These are phyloP conservation scores for Tolypocladium paradoxum DNA, from an alignment of 2,329 filamentous ascomycete genomes.

Conservation along the genomic window DNA sequence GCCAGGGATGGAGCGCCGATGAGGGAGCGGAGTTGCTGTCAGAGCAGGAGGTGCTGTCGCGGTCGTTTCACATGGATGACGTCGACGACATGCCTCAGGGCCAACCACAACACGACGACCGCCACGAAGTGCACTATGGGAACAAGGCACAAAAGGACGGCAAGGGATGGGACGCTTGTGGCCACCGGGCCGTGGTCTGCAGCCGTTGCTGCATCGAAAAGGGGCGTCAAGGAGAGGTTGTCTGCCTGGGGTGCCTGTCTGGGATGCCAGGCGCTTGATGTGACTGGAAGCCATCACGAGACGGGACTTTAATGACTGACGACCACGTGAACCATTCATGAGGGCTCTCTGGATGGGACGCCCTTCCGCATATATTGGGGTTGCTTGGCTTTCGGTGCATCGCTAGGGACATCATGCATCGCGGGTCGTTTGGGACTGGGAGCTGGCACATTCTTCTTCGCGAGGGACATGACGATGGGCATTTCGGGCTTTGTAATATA, in stretches of 20 bases:
- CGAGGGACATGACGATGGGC: background rate
- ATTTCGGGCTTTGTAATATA: background rate
- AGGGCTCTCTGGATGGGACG: background rate
- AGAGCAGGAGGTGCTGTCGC: slow-evolving; percentile 26
- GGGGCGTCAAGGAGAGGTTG: slow-evolving; percentile 52
- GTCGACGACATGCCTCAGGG: slow-evolving; percentile 20
- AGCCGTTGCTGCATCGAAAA: slow-evolving; percentile 59
- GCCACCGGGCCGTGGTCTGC: slow-evolving; percentile 47
- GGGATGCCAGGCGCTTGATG: slow-evolving; percentile 27
- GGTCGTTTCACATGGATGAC: slow-evolving; percentile 41
- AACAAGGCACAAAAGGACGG: slow-evolving; percentile 1
- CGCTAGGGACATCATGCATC: background rate
- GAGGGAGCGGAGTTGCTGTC: slow-evolving; percentile 10
- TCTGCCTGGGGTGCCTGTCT: slow-evolving; percentile 53
- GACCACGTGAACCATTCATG: slow-evolving; percentile 1
- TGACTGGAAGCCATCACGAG: background rate
- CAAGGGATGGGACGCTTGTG: slow-evolving; percentile 26
- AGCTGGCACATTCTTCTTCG: no score
- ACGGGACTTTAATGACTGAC: slow-evolving; percentile 3
- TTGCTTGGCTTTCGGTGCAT: background rate
- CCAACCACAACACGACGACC: slow-evolving; percentile 1
- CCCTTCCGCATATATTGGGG: background rate
- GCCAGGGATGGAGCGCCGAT: slow-evolving; percentile 35
- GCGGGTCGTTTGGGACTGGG: background rate
- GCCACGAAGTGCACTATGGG: background rate